Evolutionary conservation across 805 yeast species (phyloP).

Genomic region (Brettanomyces anomalus): DNA sequence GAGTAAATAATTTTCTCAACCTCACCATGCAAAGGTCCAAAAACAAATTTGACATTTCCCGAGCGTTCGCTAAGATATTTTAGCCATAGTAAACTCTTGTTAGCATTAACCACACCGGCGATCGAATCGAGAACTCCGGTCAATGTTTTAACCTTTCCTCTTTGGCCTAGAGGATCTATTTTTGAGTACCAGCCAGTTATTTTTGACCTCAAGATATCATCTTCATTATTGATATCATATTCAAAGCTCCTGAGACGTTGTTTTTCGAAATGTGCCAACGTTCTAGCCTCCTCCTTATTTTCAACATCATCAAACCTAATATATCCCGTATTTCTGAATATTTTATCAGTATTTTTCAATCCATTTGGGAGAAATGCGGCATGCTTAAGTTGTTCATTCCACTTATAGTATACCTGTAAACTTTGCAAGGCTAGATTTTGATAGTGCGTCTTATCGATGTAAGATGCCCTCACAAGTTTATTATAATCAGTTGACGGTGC

Average conservation of each 20-base stretch:
- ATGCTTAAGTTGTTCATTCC: slow-evolving; percentile 9
- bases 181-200: slow-evolving; percentile 20
- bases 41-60: slow-evolving; percentile 26
- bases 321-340: slow-evolving; percentile 8
- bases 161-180: slow-evolving; percentile 11
- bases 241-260: slow-evolving; percentile 19
- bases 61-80: slow-evolving; percentile 14
- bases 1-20: neutral
- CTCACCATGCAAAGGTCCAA: slow-evolving; percentile 21
- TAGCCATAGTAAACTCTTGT: slow-evolving; percentile 21
- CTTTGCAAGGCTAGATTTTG: slow-evolving; percentile 22
- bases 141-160: slow-evolving; percentile 6
- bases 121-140: slow-evolving; percentile 20
- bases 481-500: slow-evolving; percentile 33
- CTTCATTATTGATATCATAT: slow-evolving; percentile 20
- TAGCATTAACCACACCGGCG: slow-evolving; percentile 25
- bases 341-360: slow-evolving; percentile 7
- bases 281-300: slow-evolving; percentile 8
- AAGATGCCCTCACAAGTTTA: slow-evolving; percentile 30
- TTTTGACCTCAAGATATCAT: slow-evolving; percentile 23
- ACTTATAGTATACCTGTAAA: slow-evolving; percentile 17
- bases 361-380: slow-evolving; percentile 11
- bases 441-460: slow-evolving; percentile 29
- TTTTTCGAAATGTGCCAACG: slow-evolving; percentile 11
- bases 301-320: slow-evolving; percentile 17